A percentile compares a stretch with the other conserved stretches of the same genome.
Evolutionary conservation across 78 protist species (phyloP).

Genomic region (Dictyostelium purpureum): DNA sequence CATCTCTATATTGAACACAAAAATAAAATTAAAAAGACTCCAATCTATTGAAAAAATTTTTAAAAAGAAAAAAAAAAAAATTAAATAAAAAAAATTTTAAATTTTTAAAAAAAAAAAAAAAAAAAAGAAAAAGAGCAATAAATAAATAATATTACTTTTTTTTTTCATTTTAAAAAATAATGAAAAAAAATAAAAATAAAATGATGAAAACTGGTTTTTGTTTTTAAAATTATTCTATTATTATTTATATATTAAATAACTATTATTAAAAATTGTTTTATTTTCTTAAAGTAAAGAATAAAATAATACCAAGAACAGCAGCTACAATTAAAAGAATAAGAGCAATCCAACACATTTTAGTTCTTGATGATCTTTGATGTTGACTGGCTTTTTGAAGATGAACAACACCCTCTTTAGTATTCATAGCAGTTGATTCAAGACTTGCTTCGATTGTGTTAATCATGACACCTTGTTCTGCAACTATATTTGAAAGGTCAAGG

Average conservation of each 20-base stretch:
- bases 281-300: slow-evolving; percentile 73
- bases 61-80: no score
- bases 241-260: background rate
- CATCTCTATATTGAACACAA: no score
- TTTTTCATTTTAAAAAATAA: no score
- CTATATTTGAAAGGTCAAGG: slow-evolving; percentile 83
- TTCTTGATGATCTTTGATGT: slow-evolving; percentile 57
- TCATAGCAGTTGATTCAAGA: slow-evolving; percentile 42
- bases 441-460: slow-evolving; percentile 56
- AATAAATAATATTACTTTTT: no score
- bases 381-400: slow-evolving; percentile 56
- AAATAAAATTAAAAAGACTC: no score
- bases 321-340: slow-evolving; percentile 77
- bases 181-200: no score
- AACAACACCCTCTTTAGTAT: slow-evolving; percentile 56
- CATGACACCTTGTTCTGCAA: slow-evolving; percentile 86
- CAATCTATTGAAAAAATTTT: no score
- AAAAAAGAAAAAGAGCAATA: no score
- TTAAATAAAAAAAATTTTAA: no score
- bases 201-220: no score
- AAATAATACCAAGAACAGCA: slow-evolving; percentile 73
- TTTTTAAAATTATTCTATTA: no score
- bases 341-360: slow-evolving; percentile 80
- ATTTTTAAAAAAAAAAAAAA: no score
- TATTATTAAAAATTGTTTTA: slow-evolving; percentile 2